These are phyloP conservation scores for Ammopiptanthus mongolicus DNA, from an alignment of 306 rosid genomes.

Conservation along the genomic window DNA sequence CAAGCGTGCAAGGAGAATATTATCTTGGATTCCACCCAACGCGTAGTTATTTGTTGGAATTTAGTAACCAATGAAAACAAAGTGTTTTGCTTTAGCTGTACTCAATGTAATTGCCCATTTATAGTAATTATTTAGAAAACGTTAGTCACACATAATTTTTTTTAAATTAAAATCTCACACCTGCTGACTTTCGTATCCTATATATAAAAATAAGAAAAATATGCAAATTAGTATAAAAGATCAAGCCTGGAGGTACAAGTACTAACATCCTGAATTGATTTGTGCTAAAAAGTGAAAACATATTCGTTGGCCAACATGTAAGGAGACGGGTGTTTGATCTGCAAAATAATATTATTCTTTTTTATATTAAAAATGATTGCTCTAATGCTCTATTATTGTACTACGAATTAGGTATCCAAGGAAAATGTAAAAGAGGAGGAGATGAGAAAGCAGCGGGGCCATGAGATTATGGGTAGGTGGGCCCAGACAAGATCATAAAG, in stretches of 20 bases:
- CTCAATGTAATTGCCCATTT: neutral
- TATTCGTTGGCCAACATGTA: too few relatives aligned
- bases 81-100: neutral
- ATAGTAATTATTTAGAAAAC: too few relatives aligned
- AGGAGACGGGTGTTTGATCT: too few relatives aligned
- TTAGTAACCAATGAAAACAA: neutral
- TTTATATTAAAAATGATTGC: neutral
- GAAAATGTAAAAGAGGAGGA: too few relatives aligned
- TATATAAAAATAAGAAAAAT: too few relatives aligned
- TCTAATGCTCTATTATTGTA: neutral
- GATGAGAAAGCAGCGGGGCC: neutral
- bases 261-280: too few relatives aligned
- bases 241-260: too few relatives aligned
- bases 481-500: neutral
- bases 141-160: too few relatives aligned
- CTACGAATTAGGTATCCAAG: neutral
- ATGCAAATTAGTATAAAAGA: too few relatives aligned
- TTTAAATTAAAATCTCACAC: too few relatives aligned
- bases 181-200: neutral
- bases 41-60: neutral
- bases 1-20: neutral
- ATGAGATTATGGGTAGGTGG: neutral
- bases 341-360: too few relatives aligned
- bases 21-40: neutral
- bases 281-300: too few relatives aligned